These are phyloP conservation scores for Wickerhamomyces bisporus DNA, from an alignment of 805 yeast species.

Conservation along the genomic window DNA sequence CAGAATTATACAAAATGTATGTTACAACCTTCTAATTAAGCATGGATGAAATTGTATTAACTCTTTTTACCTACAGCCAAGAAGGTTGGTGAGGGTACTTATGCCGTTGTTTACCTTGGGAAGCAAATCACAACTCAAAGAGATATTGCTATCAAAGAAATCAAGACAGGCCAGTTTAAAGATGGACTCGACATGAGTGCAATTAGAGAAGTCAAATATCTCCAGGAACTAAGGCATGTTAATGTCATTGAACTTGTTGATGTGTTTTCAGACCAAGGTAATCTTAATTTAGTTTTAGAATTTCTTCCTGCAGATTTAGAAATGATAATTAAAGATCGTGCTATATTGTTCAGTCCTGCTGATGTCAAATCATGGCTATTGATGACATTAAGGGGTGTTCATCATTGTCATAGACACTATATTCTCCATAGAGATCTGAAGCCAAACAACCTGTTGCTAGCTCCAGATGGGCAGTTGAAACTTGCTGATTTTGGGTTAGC, in stretches of 20 bases:
- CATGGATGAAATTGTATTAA: too few relatives aligned
- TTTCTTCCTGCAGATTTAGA: conserved; percentile 91
- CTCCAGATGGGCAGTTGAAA: conserved; percentile 84
- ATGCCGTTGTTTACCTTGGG: conserved; percentile 93
- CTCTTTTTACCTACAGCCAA: too few relatives aligned
- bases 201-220: conserved; percentile 82
- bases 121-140: conserved; percentile 50
- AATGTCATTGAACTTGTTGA: conserved; percentile 87
- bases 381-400: conserved; percentile 91
- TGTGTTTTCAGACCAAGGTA: conserved; percentile 64
- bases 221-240: conserved; percentile 72
- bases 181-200: conserved; percentile 99
- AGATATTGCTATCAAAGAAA: conserved; percentile 87
- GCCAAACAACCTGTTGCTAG: conserved; percentile 83
- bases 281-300: conserved; percentile 84
- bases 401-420: conserved; percentile 90
- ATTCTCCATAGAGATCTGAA: conserved; percentile 90
- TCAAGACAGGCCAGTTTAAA: conserved; percentile 88
- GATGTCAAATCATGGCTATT: conserved; percentile 91
- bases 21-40: neutral
- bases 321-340: conserved; percentile 75
- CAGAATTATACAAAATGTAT: conserved; percentile 5
- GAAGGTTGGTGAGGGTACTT: conserved; percentile 98
- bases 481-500: conserved; percentile 98
- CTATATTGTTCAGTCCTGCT: conserved; percentile 71